Percentiles rank a stretch among this genome's conserved stretches.
Conservation (phyloP, 2,329 filamentous ascomycete genomes). For the Macroventuria anomochaeta region DNA sequence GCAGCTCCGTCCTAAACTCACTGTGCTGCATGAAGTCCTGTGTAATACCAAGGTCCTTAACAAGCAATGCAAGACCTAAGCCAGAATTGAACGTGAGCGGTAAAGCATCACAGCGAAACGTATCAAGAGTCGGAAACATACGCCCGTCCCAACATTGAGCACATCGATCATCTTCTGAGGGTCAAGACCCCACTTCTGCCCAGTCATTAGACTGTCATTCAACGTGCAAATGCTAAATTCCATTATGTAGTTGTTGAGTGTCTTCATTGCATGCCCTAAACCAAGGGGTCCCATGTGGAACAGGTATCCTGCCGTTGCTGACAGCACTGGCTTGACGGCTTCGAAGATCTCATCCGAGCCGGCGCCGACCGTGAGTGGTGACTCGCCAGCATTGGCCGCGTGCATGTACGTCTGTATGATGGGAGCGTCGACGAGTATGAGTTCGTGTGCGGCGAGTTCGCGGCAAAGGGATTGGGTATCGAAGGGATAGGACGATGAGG, state of each 20-base stretch:
- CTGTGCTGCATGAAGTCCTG: slow-evolving; percentile 46
- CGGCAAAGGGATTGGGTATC: slow-evolving; percentile 43
- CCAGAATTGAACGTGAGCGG: slow-evolving; percentile 41
- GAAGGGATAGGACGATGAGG: slow-evolving; percentile 46
- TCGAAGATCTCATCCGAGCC: slow-evolving; percentile 32
- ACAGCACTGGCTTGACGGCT: slow-evolving; percentile 43
- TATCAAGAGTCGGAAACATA: slow-evolving; percentile 45
- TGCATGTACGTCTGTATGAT: slow-evolving; percentile 49
- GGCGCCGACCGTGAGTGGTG: slow-evolving; percentile 47
- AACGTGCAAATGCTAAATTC: slow-evolving; percentile 41
- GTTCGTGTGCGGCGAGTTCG: slow-evolving; percentile 37
- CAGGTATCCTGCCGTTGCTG: slow-evolving; percentile 44
- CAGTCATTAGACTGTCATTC: slow-evolving; percentile 41
- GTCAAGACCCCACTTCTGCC: slow-evolving; percentile 47
- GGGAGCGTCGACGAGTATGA: slow-evolving; percentile 46
- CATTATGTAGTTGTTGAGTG: slow-evolving; percentile 47
- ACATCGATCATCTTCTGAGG: slow-evolving; percentile 51
- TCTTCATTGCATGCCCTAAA: slow-evolving; percentile 46
- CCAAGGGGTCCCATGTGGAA: slow-evolving; percentile 47
- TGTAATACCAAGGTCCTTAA: slow-evolving; percentile 48
- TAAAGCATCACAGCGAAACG: slow-evolving; percentile 15
- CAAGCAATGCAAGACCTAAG: slow-evolving; percentile 44
- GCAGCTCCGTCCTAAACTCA: slow-evolving; percentile 41
- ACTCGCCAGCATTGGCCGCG: slow-evolving; percentile 43
- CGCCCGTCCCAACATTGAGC: slow-evolving; percentile 51